phyloP scores from a whole-genome alignment of 2,329 filamentous ascomycete genomes.

The Myriosclerotinia duriaeana region DNA sequence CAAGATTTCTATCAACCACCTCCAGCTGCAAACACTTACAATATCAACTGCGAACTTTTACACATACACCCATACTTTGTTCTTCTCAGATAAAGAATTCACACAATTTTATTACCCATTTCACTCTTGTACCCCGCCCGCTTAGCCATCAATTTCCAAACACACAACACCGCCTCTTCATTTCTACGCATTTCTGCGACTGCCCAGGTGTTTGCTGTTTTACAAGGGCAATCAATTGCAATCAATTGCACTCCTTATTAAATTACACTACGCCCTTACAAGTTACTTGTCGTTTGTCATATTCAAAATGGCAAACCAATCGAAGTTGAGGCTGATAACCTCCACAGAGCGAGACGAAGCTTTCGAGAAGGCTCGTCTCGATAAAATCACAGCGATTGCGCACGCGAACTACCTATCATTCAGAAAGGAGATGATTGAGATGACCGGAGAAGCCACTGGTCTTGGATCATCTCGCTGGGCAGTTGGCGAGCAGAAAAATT shows the following conservation, averaged over 20 bases:
- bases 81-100: background rate
- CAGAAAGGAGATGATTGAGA: slow-evolving; percentile 1
- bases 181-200: background rate
- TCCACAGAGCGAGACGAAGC: background rate
- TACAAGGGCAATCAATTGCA: background rate
- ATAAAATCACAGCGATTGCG: background rate
- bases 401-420: background rate
- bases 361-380: slow-evolving; percentile 4
- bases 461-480: slow-evolving; percentile 12
- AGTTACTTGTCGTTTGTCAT: background rate
- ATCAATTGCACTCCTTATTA: background rate
- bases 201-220: background rate
- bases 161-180: background rate
- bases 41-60: background rate
- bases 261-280: background rate
- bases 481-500: background rate
- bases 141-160: too few relatives aligned
- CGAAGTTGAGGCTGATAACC: background rate
- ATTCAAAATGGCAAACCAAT: background rate
- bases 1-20: background rate
- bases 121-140: background rate
- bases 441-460: slow-evolving; percentile 3
- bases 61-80: background rate
- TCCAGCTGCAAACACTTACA: background rate
- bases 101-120: background rate